Evolutionary conservation across 768 basidiomycete species (phyloP).

Genomic region (Lenzites betulinus): DNA sequence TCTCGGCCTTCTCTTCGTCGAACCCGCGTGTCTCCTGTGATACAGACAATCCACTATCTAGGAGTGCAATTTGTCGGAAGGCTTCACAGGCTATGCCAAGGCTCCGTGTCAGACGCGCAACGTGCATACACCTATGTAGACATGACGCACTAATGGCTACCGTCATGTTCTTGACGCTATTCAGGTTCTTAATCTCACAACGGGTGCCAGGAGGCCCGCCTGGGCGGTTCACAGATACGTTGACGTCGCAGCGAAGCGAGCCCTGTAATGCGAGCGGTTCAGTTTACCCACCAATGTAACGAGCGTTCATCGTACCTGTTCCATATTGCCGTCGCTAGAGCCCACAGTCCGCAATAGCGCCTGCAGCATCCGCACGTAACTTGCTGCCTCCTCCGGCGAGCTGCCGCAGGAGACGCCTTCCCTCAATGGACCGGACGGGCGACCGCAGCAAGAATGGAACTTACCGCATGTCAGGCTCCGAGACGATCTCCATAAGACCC

Average conservation of each 20-base stretch:
- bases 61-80: constrained; percentile 69
- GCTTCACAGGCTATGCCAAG: constrained; percentile 68
- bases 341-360: constrained; percentile 79
- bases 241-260: constrained; percentile 92
- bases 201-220: constrained; percentile 73
- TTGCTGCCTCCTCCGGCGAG: constrained; percentile 87
- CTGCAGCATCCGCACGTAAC: constrained; percentile 84
- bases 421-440: constrained; percentile 68
- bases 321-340: constrained; percentile 96
- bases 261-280: constrained; percentile 54
- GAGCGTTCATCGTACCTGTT: constrained; percentile 57
- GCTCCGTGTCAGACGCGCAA: neutral
- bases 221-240: constrained; percentile 81
- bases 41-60: constrained; percentile 47
- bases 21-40: constrained; percentile 91
- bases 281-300: neutral
- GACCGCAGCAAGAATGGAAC: neutral
- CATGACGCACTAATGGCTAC: constrained; percentile 72
- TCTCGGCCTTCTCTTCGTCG: constrained; percentile 78
- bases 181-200: constrained; percentile 97
- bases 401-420: constrained; percentile 29
- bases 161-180: constrained; percentile 83
- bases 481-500: constrained; percentile 94
- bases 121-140: neutral
- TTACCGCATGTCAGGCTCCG: constrained; percentile 84